Base-by-base conservation (phyloP, 768 basidiomycete genomes). In the Calvatia gigantea region DNA sequence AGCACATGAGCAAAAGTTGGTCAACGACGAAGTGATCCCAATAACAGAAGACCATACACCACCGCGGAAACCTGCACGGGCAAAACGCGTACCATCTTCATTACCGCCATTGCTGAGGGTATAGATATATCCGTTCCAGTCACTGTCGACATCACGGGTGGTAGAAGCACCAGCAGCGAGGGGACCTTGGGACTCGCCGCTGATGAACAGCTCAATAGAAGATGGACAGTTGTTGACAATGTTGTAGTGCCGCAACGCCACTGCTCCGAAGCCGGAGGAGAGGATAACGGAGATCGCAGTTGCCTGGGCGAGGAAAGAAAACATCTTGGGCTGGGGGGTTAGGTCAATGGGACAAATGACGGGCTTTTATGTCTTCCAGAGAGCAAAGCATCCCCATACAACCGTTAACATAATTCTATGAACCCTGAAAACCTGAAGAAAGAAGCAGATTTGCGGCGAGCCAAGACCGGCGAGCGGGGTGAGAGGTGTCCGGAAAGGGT, bases 141-240 rank as follows among this genome's bases (percentile, higher is more conserved):
- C n/a, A 33, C 46, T 48, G 6, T 17, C 29, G 9, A 32, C 17
- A 17, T 48, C 46, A n/a, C 59, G 50, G 5, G 53, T 56, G 3
- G 61, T 57, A 11, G 33, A 38, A 32, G 28, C 7, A 3, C 61
- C 63, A 35, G 58, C 44, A n/a, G 46, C 41, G 42, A 54, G 51
- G 5, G 58, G 60, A 12, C 60, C 61, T 41, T 60, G 49, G 12
- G 60, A 51, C 29, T 42, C 52, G 15, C 60, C 62, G 43, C 60
- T 61, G 56, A 62, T 54, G 50, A 56, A 58, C 19, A n/a, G 29
- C 29, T 31, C 32, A 9, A 33, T 33, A 2, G 46, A 31, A 21
- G 41, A 42, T 21, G 41, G 41, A 23, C 41, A 42, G 5, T 17
- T 19, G 21, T 42, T 42, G 41, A 14, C 60, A 57, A 27, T 49